Conservation (phyloP, 2,329 filamentous ascomycete species). For the Trichocomaceae sp. region DNA sequence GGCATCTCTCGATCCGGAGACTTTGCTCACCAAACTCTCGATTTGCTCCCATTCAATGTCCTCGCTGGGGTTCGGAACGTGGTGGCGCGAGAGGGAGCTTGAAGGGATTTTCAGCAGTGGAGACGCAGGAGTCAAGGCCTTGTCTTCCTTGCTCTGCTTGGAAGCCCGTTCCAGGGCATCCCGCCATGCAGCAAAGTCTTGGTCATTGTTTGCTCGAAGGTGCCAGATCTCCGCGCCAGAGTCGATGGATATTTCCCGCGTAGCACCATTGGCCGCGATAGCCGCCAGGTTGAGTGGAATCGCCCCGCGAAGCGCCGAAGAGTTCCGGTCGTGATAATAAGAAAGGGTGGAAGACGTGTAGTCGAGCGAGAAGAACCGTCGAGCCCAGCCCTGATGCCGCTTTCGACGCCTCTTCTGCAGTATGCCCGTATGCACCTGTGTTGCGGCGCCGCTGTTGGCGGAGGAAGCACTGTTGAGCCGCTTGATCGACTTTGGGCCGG, state of each 20-base stretch:
- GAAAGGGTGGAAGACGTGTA: conserved; percentile 90
- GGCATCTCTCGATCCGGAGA: conserved; percentile 83
- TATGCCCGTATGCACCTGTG: conserved; percentile 71
- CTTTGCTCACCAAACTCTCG: conserved; percentile 74
- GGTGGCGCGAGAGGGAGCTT: conserved; percentile 21
- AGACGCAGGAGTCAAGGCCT: conserved; percentile 18
- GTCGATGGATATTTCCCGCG: conserved; percentile 90
- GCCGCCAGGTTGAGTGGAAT: conserved; percentile 88
- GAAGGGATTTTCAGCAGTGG: conserved; percentile 29
- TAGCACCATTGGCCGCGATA: conserved; percentile 79
- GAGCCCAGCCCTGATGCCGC: conserved; percentile 86
- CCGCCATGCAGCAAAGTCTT: conserved; percentile 85
- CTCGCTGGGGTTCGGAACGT: conserved; percentile 47
- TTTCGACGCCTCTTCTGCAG: conserved; percentile 87
- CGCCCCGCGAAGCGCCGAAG: conserved; percentile 82
- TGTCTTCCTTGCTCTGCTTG: conserved; percentile 37
- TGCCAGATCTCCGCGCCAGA: conserved; percentile 98
- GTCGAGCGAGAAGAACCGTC: conserved; percentile 92
- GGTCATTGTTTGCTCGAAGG: conserved; percentile 70
- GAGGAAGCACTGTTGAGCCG: conserved; percentile 18
- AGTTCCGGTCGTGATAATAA: conserved; percentile 92
- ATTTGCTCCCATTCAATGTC: conserved; percentile 82
- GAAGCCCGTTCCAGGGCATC: conserved; percentile 77
- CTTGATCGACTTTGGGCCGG: conserved; percentile 18
- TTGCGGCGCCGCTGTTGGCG: conserved; percentile 20